These are phyloP conservation scores for Ogataea sp. DNA, from an alignment of 805 yeast genomes.

Conservation along the genomic window DNA sequence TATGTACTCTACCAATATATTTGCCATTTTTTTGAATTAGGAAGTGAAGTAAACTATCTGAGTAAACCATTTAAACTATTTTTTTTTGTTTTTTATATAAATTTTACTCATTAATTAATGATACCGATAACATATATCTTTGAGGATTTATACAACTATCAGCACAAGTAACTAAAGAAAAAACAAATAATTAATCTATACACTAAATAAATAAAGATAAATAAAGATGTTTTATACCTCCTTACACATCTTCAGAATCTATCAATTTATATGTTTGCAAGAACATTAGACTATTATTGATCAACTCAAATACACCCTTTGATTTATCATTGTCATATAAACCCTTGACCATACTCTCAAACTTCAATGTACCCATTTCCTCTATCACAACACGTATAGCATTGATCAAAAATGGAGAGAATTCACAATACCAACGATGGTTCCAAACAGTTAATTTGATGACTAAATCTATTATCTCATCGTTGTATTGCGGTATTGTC, in stretches of 20 bases:
- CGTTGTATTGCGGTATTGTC: conserved; percentile 34
- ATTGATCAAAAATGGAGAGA: conserved; percentile 61
- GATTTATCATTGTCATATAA: conserved; percentile 47
- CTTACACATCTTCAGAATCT: conserved; percentile 14
- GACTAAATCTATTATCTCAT: conserved; percentile 54
- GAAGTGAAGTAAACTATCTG: no score
- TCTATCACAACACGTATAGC: conserved; percentile 54
- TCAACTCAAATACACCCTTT: conserved; percentile 48
- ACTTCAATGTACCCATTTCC: conserved; percentile 72
- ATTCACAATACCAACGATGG: conserved; percentile 95
- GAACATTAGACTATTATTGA: conserved; percentile 43
- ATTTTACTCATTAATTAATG: no score
- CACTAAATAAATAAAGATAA: background rate
- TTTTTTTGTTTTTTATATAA: no score
- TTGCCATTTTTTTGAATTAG: no score
- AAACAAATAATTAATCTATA: background rate
- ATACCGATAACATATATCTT: no score
- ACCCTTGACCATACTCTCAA: conserved; percentile 64
- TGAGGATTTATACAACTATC: background rate
- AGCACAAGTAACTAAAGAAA: background rate
- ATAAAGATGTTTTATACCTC: no score
- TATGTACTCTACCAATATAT: no score
- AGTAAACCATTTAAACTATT: no score
- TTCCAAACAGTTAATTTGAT: conserved; percentile 93
- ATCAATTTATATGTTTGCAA: conserved; percentile 35